Base-by-base conservation (phyloP, 139 green algal genomes). In the Tetraselmis striata region DNA sequence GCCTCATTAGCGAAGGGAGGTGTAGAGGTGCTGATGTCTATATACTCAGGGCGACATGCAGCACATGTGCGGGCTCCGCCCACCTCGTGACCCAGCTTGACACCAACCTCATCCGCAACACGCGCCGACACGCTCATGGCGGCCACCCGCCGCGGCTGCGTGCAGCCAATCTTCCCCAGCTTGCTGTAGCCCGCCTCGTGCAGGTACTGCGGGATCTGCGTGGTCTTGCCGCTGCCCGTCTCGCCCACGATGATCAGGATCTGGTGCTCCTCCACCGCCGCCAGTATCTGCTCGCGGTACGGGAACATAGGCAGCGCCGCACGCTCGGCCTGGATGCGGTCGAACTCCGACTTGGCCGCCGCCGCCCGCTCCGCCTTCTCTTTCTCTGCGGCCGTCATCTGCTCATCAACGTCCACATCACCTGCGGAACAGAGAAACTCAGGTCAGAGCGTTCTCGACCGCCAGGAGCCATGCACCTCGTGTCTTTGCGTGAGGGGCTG, bases 211-310 rank as follows among this genome's bases (percentile, higher is more conserved):
- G 96, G 95, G 75, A 99, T 96, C 90, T 96, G 91, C 0, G 89
- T 94, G 30, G 90, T 93, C 84, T 95, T 98, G 32, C 95, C 95
- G 0, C 93, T 96, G 23, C 96, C 96, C 1, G 95, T 98, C 89
- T 99, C 96, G 2, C 93, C 96, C 25, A 98, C 96, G 45, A 99
- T 95, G 87, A 99, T 95, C 23, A 99, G 79, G 26, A 98, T 87
- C 88, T 98, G 94, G 88, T 98, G 91, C 88, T 96, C 87, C 59
- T 92, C 92, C 27, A 99, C 88, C 29, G 95, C 95, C 30, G 24
- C n/a, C n/a, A 67, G 45, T 82, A 67, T 67, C 29, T 89, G 79
- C 32, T 91, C 86, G 11, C 84, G 77, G 83, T 95, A 97, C 0
- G 86, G 84, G 84, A 92, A 98, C 84, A 99, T 98, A 79, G 96